Percentiles rank a stretch among this genome's conserved stretches.
phyloP scores from a whole-genome alignment of 192 early-diverging fungal genomes.

The Glomus cerebriforme region DNA sequence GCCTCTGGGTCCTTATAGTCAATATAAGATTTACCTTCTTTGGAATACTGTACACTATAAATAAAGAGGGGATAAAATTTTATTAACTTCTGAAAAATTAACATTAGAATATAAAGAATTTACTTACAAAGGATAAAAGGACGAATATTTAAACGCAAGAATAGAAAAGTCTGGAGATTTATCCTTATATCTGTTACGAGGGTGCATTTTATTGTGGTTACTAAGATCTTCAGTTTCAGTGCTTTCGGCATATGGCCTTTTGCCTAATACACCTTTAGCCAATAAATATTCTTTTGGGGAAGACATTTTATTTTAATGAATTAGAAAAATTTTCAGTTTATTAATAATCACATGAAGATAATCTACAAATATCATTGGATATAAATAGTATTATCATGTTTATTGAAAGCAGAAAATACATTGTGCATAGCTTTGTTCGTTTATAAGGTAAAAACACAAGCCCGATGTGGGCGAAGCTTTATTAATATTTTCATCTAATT shows the following conservation, averaged over 20 bases:
- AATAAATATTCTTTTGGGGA: background rate
- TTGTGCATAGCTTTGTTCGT: too few relatives aligned
- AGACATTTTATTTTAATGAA: too few relatives aligned
- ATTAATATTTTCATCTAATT: too few relatives aligned
- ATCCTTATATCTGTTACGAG: slow-evolving; percentile 56
- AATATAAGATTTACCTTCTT: slow-evolving; percentile 40
- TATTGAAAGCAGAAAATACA: too few relatives aligned
- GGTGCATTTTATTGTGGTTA: slow-evolving; percentile 53
- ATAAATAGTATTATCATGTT: too few relatives aligned
- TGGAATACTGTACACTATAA: slow-evolving; percentile 25
- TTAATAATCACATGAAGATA: background rate
- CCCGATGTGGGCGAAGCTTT: too few relatives aligned
- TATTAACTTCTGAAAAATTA: background rate
- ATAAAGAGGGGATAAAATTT: background rate
- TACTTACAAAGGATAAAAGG: slow-evolving; percentile 54
- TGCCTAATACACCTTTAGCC: background rate
- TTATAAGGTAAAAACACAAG: too few relatives aligned
- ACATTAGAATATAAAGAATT: background rate
- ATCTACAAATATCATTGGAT: too few relatives aligned
- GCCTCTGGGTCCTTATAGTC: slow-evolving; percentile 69
- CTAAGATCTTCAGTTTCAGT: background rate
- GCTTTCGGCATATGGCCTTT: background rate
- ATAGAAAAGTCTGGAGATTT: slow-evolving; percentile 57
- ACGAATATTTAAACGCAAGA: slow-evolving; percentile 50
- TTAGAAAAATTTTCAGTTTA: background rate